phyloP scores from a whole-genome alignment of 2,329 filamentous ascomycete species.

The Parastagonospora avenae region DNA sequence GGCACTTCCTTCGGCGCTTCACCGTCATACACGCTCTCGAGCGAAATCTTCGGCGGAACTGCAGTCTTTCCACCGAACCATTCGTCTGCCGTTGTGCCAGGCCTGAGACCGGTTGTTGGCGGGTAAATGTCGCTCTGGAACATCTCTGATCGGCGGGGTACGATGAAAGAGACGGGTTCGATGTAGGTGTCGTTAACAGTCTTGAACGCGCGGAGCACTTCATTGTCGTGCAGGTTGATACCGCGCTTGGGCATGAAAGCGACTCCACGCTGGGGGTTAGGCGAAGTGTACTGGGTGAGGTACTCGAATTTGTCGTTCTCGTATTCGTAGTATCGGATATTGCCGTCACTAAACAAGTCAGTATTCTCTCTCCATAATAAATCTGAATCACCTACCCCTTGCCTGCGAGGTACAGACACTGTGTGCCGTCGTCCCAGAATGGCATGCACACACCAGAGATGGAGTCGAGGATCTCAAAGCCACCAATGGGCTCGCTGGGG shows the following conservation, averaged over 20 bases:
- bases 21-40: slow-evolving; percentile 90
- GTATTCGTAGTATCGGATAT: slow-evolving; percentile 98
- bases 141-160: slow-evolving; percentile 87
- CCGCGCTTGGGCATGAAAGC: slow-evolving; percentile 94
- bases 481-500: slow-evolving; percentile 79
- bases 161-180: slow-evolving; percentile 96
- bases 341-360: slow-evolving; percentile 73
- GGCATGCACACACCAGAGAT: slow-evolving; percentile 99
- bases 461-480: slow-evolving; percentile 88
- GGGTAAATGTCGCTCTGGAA: slow-evolving; percentile 98
- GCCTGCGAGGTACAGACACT: slow-evolving; percentile 93
- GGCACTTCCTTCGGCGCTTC: slow-evolving; percentile 77
- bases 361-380: neutral
- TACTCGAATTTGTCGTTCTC: slow-evolving; percentile 99
- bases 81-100: slow-evolving; percentile 78
- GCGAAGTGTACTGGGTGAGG: slow-evolving; percentile 95
- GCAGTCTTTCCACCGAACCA: slow-evolving; percentile 87
- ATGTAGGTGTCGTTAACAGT: slow-evolving; percentile 94
- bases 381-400: slow-evolving; percentile 73
- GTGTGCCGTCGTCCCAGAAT: slow-evolving; percentile 98
- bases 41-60: slow-evolving; percentile 87
- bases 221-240: slow-evolving; percentile 95
- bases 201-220: slow-evolving; percentile 90
- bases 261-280: slow-evolving; percentile 90
- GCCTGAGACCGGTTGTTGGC: slow-evolving; percentile 77